Evolutionary conservation across 2,329 filamentous ascomycete genomes (phyloP).

Genomic region (Cadophora sp.): DNA sequence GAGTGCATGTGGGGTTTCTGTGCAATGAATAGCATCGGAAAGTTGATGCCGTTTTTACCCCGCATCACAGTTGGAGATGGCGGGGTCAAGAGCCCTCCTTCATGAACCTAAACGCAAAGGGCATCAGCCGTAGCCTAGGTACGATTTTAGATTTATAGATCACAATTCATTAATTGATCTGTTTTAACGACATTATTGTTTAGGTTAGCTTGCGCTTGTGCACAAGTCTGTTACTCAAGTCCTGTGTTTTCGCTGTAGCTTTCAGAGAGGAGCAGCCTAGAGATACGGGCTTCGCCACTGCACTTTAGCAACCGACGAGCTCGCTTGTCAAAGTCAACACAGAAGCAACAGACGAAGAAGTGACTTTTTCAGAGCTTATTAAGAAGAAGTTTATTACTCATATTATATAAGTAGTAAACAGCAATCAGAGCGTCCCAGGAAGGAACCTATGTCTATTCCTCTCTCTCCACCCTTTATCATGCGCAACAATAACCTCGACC

Average conservation of each 20-base stretch:
- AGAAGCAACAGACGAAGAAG: too few relatives aligned
- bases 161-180: too few relatives aligned
- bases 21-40: background rate
- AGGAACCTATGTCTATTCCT: slow-evolving; percentile 46
- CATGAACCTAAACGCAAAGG: too few relatives aligned
- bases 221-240: too few relatives aligned
- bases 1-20: slow-evolving; percentile 3
- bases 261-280: too few relatives aligned
- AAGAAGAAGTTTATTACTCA: background rate
- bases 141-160: too few relatives aligned
- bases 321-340: background rate
- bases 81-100: background rate
- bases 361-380: background rate
- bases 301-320: background rate
- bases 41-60: slow-evolving; percentile 5
- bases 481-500: slow-evolving; percentile 58
- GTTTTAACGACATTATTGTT: too few relatives aligned
- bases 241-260: too few relatives aligned
- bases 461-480: slow-evolving; percentile 57
- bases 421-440: slow-evolving; percentile 20
- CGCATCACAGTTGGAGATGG: slow-evolving; percentile 11
- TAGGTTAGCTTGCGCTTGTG: too few relatives aligned
- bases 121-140: too few relatives aligned
- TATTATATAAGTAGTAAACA: background rate
- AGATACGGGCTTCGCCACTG: too few relatives aligned